phyloP scores from a whole-genome alignment of 2,329 filamentous ascomycete species.

The Calonectria pauciramosa region DNA sequence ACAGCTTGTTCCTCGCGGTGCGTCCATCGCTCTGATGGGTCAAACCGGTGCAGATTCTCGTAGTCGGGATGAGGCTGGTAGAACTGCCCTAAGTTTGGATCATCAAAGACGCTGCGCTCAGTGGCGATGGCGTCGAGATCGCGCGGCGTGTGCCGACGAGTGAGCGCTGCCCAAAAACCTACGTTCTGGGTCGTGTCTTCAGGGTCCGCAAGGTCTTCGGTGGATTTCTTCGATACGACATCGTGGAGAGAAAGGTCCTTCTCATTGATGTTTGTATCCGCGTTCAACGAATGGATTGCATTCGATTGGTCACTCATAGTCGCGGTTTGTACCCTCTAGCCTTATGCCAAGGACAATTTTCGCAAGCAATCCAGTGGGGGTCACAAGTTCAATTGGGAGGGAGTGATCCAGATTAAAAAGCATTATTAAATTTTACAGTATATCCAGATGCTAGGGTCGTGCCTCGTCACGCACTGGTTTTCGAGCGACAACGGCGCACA shows the following conservation, averaged over 20 bases:
- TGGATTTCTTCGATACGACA: not conserved
- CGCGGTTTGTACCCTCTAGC: not conserved
- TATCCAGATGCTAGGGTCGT: not conserved
- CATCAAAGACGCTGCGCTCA: slow-evolving; percentile 16
- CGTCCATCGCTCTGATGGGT: slow-evolving; percentile 53
- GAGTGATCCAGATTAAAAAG: not conserved
- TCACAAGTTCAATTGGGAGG: not conserved
- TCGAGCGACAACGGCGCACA: not conserved
- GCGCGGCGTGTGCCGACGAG: not conserved
- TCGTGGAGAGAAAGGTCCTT: not conserved
- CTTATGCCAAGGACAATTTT: not conserved
- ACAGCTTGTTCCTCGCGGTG: slow-evolving; percentile 51
- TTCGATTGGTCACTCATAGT: not conserved
- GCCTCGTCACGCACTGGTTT: not conserved
- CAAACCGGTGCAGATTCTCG: slow-evolving; percentile 55
- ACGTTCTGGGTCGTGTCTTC: slow-evolving; percentile 7
- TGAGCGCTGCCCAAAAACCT: slow-evolving; percentile 8
- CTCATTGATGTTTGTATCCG: not conserved
- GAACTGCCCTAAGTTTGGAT: slow-evolving; percentile 3
- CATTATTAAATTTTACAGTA: not conserved
- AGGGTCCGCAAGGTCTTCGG: not conserved
- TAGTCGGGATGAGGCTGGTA: slow-evolving; percentile 15
- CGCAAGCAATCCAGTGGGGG: not conserved
- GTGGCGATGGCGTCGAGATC: slow-evolving; percentile 7
- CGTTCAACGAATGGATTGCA: not conserved